phyloP scores from a whole-genome alignment of 2,329 filamentous ascomycete genomes.

The Trichoderma guizhouense region DNA sequence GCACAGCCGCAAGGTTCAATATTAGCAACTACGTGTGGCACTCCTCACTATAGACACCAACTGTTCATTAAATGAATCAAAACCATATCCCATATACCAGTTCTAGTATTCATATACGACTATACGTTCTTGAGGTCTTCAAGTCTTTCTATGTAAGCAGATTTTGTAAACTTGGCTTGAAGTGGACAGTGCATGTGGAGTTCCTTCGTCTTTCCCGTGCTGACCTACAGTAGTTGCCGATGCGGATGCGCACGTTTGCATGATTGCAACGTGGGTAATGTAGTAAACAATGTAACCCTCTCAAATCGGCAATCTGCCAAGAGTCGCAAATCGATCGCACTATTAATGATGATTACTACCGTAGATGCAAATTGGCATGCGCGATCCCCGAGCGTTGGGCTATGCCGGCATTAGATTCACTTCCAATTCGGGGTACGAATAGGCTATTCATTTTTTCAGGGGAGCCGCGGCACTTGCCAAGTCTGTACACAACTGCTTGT shows the following conservation, averaged over 20 bases:
- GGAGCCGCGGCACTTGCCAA: too few species aligned
- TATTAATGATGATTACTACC: too few species aligned
- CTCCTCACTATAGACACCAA: not conserved
- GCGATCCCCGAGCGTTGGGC: too few species aligned
- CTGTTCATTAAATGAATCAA: not conserved
- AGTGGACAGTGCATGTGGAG: not conserved
- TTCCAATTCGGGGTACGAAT: too few species aligned
- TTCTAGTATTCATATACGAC: not conserved
- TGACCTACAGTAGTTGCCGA: not conserved
- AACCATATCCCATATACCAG: too few species aligned
- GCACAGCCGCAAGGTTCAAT: not conserved
- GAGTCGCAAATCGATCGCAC: not conserved
- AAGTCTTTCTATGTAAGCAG: not conserved
- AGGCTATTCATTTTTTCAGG: too few species aligned
- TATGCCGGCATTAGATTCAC: too few species aligned
- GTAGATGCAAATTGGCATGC: too few species aligned
- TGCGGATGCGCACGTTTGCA: not conserved
- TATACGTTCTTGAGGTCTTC: too few species aligned
- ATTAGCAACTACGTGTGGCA: not conserved
- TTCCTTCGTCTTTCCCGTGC: not conserved
- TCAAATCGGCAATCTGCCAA: not conserved
- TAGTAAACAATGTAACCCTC: not conserved
- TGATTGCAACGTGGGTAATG: not conserved
- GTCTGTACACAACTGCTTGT: too few species aligned
- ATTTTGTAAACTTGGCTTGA: not conserved